Evolutionary conservation across 352 stramenopile genomes (phyloP), one percentile per base, ranked within the genome.

Genomic region (Phytophthora pluvialis): DNA sequence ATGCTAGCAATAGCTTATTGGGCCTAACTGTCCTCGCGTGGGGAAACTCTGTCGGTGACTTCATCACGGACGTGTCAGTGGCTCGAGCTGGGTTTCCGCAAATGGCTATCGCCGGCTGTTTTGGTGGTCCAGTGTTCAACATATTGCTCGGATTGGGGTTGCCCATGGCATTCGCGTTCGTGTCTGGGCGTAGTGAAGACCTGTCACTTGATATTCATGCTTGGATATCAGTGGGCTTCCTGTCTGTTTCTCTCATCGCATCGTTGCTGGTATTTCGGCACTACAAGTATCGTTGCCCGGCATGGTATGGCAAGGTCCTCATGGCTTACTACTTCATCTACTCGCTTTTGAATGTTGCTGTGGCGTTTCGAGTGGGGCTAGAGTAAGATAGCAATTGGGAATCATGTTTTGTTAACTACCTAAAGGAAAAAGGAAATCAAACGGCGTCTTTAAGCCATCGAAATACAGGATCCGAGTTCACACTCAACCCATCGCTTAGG

Each of bases 81-180:
- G 88, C 88, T 43, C 84, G 84, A 8, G 80, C 81, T 15, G 88
- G 88, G 0, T 94, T 92, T 38, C 80, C 86, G 11, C 79, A 94
- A 66, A 95, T 95, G 88, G 88, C 88, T 35, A 91, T 95, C 45
- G 86, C 86, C 6, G 88, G 88, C 3, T 95, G 88, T 63, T 94
- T 89, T 64, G 88, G 86, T 46, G 88, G 88, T 1, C 88, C 81
- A 7, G 88, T 94, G 4, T 94, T 94, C 66, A 94, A 94, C 49
- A 80, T 95, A 29, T 68, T 95, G 26, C 71, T 95, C 21, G 88
- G 88, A 0, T 76, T 95, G 28, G 88, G 88, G 13, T 68, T 94
- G 7, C 86, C 88, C 2, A 90, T 94, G 79, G 59, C 78, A 3
- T 72, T 82, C 36, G 79, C 86, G 6, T 89, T 81, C 45, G 53